These are phyloP conservation scores for Salvia miltiorrhiza DNA, from an alignment of 257 asterid species.

Conservation along the genomic window DNA sequence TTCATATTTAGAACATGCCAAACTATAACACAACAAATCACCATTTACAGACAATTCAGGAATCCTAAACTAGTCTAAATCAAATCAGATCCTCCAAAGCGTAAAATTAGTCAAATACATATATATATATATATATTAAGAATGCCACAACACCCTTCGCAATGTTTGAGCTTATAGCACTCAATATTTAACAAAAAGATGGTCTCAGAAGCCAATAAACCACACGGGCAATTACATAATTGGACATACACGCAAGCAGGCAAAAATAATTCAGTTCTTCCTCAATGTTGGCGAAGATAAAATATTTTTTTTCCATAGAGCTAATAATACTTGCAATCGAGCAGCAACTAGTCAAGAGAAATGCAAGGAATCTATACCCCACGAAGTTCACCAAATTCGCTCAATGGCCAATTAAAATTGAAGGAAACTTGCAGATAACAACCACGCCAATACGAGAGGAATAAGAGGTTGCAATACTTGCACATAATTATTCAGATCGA, in stretches of 20 bases:
- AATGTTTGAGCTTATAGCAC: not conserved
- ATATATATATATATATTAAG: not conserved
- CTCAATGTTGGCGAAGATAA: not conserved
- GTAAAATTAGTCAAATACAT: not conserved
- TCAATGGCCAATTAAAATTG: slow-evolving; percentile 3
- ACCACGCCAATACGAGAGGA: not conserved
- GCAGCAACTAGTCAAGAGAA: slow-evolving; percentile 5
- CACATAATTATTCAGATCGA: slow-evolving; percentile 21
- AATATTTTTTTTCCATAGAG: not conserved
- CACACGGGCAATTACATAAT: not conserved
- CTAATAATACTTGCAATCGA: not conserved
- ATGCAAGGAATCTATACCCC: not conserved
- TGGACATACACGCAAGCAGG: not conserved
- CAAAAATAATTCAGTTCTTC: not conserved
- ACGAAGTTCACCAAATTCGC: slow-evolving; percentile 12
- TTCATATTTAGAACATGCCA: not conserved
- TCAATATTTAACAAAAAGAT: not conserved
- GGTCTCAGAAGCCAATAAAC: slow-evolving; percentile 6
- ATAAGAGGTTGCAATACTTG: slow-evolving; percentile 1
- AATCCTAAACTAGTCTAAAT: slow-evolving; percentile 5
- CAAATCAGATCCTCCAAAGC: not conserved
- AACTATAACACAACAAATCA: not conserved
- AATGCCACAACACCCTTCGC: slow-evolving; percentile 2
- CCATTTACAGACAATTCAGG: not conserved
- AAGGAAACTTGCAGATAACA: not conserved